Evolutionary conservation across 495 filamentous ascomycete genomes (phyloP).

Genomic region (Immersiella caudata): DNA sequence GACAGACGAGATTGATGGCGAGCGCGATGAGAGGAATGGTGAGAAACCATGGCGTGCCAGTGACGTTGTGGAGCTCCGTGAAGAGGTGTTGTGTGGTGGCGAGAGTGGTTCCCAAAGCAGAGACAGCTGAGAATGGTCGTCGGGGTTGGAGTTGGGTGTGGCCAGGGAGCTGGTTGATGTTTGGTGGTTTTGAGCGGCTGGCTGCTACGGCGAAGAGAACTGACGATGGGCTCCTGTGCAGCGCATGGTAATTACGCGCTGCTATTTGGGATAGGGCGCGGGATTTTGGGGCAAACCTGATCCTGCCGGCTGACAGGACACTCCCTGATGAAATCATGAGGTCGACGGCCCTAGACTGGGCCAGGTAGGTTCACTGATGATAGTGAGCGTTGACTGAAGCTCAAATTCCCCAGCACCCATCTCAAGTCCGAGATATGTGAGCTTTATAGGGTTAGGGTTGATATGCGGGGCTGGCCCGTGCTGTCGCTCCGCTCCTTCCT

Average conservation of each 20-base stretch:
- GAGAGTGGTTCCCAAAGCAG: constrained; percentile 49
- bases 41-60: constrained; percentile 68
- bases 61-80: constrained; percentile 60
- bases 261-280: neutral
- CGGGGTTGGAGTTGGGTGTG: neutral
- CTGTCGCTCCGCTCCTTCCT: neutral
- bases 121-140: neutral
- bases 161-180: neutral
- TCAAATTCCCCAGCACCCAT: too few relatives aligned
- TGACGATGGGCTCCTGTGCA: constrained; percentile 1
- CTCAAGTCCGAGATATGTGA: neutral
- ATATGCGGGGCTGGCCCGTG: neutral
- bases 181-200: neutral
- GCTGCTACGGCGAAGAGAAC: neutral
- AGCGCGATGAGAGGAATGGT: constrained; percentile 73
- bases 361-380: neutral
- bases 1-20: constrained; percentile 59
- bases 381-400: neutral
- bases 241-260: neutral
- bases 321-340: neutral
- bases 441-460: constrained; percentile 15
- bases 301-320: neutral
- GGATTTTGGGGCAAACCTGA: neutral
- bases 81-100: constrained; percentile 59
- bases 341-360: neutral